These are phyloP conservation scores for Nicotiana attenuata DNA, from an alignment of 257 asterid genomes.

Conservation along the genomic window DNA sequence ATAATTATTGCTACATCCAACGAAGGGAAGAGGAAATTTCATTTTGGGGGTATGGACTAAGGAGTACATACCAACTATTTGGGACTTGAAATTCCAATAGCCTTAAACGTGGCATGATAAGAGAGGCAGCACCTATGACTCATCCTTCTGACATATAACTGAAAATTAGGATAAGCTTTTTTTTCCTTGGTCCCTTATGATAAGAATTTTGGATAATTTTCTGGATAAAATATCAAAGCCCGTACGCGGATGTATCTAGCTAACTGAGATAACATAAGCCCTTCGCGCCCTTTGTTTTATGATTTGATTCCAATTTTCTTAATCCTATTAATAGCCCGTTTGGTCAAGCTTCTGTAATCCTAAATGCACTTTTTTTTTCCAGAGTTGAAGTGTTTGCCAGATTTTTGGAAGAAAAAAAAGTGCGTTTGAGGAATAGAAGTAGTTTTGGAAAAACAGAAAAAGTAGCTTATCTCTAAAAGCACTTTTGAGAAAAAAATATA, in stretches of 20 bases:
- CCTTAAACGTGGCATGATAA: neutral
- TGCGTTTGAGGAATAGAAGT: too few species aligned
- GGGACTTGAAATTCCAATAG: neutral
- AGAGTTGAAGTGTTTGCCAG: too few species aligned
- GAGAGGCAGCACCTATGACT: neutral
- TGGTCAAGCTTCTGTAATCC: too few species aligned
- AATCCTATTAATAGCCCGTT: too few species aligned
- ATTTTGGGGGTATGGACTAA: neutral
- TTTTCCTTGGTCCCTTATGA: neutral
- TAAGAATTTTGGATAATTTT: neutral
- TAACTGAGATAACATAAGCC: too few species aligned
- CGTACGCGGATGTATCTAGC: neutral
- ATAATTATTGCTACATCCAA: neutral
- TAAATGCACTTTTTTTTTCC: too few species aligned
- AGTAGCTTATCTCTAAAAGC: too few species aligned
- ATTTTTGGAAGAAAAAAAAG: too few species aligned
- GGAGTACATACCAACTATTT: neutral
- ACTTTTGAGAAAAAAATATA: too few species aligned
- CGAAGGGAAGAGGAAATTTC: neutral
- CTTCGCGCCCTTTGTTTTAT: too few species aligned
- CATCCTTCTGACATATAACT: neutral
- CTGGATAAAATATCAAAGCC: neutral
- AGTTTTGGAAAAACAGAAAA: too few species aligned
- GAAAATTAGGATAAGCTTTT: neutral
- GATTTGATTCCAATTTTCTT: too few species aligned